A percentile compares a stretch with the other conserved stretches of the same genome.
Conservation (phyloP, 768 basidiomycete species). For the Pulveroboletus sp. region DNA sequence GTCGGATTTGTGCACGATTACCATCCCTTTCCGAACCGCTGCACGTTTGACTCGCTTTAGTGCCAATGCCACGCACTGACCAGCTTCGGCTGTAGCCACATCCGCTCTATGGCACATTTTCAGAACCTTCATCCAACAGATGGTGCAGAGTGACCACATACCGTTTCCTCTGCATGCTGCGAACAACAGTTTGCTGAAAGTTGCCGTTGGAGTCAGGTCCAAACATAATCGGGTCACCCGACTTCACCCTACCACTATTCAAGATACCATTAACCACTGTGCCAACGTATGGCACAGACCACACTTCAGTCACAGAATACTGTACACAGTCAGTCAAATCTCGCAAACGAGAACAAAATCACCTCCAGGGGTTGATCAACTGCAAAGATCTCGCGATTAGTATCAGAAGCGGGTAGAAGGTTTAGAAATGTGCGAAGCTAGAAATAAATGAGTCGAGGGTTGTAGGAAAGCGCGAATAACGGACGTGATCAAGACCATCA, state of each 20-base stretch:
- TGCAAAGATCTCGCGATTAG: constrained; percentile 76
- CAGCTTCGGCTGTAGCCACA: constrained; percentile 85
- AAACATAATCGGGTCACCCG: constrained; percentile 77
- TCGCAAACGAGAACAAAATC: neutral
- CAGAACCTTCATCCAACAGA: neutral
- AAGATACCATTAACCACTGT: constrained; percentile 84
- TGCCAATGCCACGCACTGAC: constrained; percentile 92
- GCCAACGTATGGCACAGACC: constrained; percentile 84
- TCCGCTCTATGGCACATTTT: constrained; percentile 51
- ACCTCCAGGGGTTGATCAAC: constrained; percentile 80
- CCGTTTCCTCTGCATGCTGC: constrained; percentile 94
- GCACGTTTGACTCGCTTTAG: constrained; percentile 82
- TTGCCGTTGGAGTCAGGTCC: constrained; percentile 94
- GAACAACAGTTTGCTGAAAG: constrained; percentile 74
- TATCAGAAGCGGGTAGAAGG: constrained; percentile 82
- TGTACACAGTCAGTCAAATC: constrained; percentile 37
- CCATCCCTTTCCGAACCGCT: constrained; percentile 91
- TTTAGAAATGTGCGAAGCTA: constrained; percentile 89
- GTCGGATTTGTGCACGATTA: constrained; percentile 79
- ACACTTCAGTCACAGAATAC: constrained; percentile 84
- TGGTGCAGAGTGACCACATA: constrained; percentile 27
- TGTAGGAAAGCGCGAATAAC: constrained; percentile 12
- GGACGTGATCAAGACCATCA: constrained; percentile 76
- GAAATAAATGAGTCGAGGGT: constrained; percentile 10
- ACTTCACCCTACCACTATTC: constrained; percentile 68